Percentiles rank a stretch among this genome's conserved stretches.
These are phyloP conservation scores for Stenocarpella maydis DNA, from an alignment of 2,329 filamentous ascomycete species.

Conservation along the genomic window DNA sequence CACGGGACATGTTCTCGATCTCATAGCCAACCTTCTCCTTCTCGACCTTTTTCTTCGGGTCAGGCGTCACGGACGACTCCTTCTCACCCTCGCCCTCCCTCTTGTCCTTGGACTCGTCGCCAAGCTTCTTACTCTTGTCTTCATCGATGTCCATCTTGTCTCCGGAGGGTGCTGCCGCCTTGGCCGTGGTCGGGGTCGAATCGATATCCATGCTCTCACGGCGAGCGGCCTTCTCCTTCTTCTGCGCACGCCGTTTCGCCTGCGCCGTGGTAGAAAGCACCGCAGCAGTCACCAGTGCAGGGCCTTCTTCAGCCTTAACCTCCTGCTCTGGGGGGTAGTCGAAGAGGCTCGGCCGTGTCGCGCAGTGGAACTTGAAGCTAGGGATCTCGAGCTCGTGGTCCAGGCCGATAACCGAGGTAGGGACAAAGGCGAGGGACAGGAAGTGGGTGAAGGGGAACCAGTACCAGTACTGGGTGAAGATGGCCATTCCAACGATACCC, in stretches of 20 bases:
- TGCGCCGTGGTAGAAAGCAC: slow-evolving; percentile 96
- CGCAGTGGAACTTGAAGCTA: slow-evolving; percentile 94
- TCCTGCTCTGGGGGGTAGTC: slow-evolving; percentile 98
- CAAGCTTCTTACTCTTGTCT: slow-evolving; percentile 61
- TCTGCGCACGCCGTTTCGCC: slow-evolving; percentile 92
- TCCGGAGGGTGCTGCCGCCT: slow-evolving; percentile 56
- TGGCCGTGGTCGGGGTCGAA: slow-evolving; percentile 77
- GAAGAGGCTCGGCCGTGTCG: slow-evolving; percentile 92
- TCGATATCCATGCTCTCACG: slow-evolving; percentile 97
- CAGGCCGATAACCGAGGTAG: slow-evolving; percentile 92
- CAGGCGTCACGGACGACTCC: slow-evolving; percentile 59
- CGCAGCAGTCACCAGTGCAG: slow-evolving; percentile 92
- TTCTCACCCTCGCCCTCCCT: slow-evolving; percentile 67
- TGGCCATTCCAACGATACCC: slow-evolving; percentile 95
- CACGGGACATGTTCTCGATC: slow-evolving; percentile 95
- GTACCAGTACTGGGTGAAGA: slow-evolving; percentile 99
- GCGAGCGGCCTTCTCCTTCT: slow-evolving; percentile 89
- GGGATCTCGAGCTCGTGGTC: slow-evolving; percentile 94
- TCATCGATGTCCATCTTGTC: slow-evolving; percentile 93
- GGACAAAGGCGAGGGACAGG: slow-evolving; percentile 93
- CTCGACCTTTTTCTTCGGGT: slow-evolving; percentile 86
- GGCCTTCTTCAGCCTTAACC: slow-evolving; percentile 91
- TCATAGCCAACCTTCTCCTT: slow-evolving; percentile 98
- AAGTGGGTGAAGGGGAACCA: slow-evolving; percentile 99
- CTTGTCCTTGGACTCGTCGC: slow-evolving; percentile 66